These are phyloP conservation scores for Chalaropsis thielavioides DNA, from an alignment of 2,329 filamentous ascomycete genomes.

Conservation along the genomic window DNA sequence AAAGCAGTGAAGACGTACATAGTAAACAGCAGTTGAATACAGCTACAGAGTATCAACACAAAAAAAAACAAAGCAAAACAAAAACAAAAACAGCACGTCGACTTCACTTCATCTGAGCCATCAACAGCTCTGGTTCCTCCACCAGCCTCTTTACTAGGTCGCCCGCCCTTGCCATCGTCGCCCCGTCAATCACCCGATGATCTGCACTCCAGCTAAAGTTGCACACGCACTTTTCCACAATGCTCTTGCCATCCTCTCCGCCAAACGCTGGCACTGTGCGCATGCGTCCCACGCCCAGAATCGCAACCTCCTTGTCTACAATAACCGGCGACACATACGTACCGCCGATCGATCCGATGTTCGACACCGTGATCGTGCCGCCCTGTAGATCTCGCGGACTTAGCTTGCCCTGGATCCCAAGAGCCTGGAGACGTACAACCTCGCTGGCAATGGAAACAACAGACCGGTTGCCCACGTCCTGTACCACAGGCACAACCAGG, in stretches of 20 bases:
- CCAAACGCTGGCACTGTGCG: constrained; percentile 66
- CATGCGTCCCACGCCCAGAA: constrained; percentile 74
- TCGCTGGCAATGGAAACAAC: constrained; percentile 67
- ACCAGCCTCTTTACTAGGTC: constrained; percentile 64
- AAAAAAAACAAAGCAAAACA: neutral
- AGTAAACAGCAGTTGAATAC: neutral
- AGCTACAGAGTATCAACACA: neutral
- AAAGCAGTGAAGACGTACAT: neutral
- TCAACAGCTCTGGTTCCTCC: constrained; percentile 76
- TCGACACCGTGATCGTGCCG: constrained; percentile 89
- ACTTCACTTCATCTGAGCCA: constrained; percentile 60
- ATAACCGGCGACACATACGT: constrained; percentile 86
- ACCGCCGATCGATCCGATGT: constrained; percentile 89
- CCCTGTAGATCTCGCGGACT: constrained; percentile 60
- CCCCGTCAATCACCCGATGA: constrained; percentile 86
- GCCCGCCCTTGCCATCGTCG: constrained; percentile 82
- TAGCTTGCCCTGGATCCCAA: constrained; percentile 63
- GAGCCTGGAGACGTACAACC: constrained; percentile 54
- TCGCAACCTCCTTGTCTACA: constrained; percentile 79
- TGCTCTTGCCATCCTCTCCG: constrained; percentile 33
- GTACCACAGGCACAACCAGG: constrained; percentile 82
- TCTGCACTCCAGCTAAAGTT: constrained; percentile 96
- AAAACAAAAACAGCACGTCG: neutral
- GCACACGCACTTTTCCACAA: constrained; percentile 65
- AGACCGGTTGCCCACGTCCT: constrained; percentile 62